These are phyloP conservation scores for Mycena maculata DNA, from an alignment of 768 basidiomycete genomes.

Conservation along the genomic window DNA sequence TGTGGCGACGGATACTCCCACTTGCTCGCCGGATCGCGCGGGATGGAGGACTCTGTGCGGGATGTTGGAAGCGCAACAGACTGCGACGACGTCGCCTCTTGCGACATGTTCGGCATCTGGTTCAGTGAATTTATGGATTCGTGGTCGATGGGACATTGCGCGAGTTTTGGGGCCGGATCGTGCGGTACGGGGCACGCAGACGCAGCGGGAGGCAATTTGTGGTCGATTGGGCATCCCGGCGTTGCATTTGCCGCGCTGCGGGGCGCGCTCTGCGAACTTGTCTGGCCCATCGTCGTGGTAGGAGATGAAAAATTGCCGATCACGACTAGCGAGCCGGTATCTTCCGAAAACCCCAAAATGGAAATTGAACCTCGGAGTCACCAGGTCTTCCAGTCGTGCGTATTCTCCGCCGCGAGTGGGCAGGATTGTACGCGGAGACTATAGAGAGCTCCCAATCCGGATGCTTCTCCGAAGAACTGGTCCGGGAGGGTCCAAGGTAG, in stretches of 20 bases:
- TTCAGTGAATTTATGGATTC: conserved; percentile 76
- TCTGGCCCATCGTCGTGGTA: conserved; percentile 23
- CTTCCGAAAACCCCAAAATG: not conserved
- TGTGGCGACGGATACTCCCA: conserved; percentile 99
- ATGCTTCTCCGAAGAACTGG: too few species aligned
- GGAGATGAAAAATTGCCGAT: conserved; percentile 3
- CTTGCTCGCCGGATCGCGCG: conserved; percentile 64
- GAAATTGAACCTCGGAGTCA: too few species aligned
- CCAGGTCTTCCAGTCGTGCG: too few species aligned
- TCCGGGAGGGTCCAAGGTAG: too few species aligned
- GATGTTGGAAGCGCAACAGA: conserved; percentile 71
- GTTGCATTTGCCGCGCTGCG: not conserved
- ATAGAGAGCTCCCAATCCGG: too few species aligned
- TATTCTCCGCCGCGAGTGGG: too few species aligned
- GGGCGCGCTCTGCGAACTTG: conserved; percentile 19
- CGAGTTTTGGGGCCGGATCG: conserved; percentile 47
- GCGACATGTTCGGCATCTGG: conserved; percentile 89
- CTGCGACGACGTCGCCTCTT: conserved; percentile 71
- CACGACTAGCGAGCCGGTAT: not conserved
- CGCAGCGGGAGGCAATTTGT: conserved; percentile 38
- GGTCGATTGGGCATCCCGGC: conserved; percentile 25
- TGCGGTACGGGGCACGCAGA: conserved; percentile 57
- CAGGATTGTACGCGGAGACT: too few species aligned
- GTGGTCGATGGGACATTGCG: conserved; percentile 76
- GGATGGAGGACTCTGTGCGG: conserved; percentile 87